A percentile compares a stretch with the other conserved stretches of the same genome.
Evolutionary conservation across 2,329 filamentous ascomycete species (phyloP).

Genomic region (Ophiostoma novo-ulmi): DNA sequence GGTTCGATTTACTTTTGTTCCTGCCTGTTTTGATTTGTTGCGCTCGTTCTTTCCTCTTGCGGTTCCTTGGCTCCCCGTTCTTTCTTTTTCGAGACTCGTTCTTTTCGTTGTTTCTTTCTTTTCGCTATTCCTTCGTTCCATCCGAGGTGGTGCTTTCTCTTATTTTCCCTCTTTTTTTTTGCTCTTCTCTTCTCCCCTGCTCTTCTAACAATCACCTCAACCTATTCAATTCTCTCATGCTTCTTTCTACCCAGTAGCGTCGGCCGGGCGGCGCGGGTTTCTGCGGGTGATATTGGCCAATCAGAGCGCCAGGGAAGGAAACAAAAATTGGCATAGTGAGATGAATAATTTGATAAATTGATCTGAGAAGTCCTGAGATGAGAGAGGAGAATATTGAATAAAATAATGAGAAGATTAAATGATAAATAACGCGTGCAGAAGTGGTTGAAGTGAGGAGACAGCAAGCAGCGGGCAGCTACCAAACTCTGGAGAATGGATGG

Average conservation of each 20-base stretch:
- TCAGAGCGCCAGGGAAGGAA: constrained; percentile 3
- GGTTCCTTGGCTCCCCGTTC: background rate
- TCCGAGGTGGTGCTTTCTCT: background rate
- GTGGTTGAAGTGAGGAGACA: background rate
- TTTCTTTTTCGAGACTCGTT: background rate
- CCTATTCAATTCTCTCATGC: background rate
- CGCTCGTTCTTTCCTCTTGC: constrained; percentile 9
- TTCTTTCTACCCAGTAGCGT: constrained; percentile 20
- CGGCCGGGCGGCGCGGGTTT: constrained; percentile 23
- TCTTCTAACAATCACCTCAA: background rate
- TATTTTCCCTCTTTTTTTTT: background rate
- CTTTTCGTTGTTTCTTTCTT: background rate
- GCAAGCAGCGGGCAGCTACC: background rate
- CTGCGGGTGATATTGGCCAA: constrained; percentile 22
- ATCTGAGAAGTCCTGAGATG: background rate
- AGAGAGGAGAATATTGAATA: background rate
- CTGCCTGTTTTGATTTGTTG: background rate
- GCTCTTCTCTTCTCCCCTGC: background rate
- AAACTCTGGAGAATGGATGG: too few relatives aligned
- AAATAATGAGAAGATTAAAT: background rate
- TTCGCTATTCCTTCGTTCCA: background rate
- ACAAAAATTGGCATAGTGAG: background rate
- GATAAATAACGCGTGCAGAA: background rate
- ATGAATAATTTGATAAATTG: background rate
- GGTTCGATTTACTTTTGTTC: constrained; percentile 10